These are phyloP conservation scores for Megacollybia marginata DNA, from an alignment of 768 basidiomycete genomes.

Conservation along the genomic window DNA sequence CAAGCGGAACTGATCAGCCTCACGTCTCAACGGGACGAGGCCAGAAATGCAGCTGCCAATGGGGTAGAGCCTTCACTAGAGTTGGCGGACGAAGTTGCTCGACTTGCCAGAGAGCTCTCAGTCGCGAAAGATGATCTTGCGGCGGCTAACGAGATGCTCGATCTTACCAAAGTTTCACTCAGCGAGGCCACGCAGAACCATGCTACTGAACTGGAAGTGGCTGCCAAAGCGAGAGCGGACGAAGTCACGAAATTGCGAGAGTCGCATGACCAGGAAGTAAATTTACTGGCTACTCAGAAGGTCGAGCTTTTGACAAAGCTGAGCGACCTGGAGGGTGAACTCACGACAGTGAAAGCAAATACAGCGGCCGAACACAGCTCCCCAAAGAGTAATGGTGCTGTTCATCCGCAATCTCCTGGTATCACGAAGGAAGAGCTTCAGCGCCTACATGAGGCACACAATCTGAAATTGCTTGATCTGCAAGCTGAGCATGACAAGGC, in stretches of 20 bases:
- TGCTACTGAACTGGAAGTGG: conserved; percentile 66
- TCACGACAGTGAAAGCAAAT: conserved; percentile 55
- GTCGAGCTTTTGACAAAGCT: conserved; percentile 52
- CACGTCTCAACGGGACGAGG: conserved; percentile 58
- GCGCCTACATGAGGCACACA: conserved; percentile 78
- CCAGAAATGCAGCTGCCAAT: conserved; percentile 37
- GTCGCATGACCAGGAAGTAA: conserved; percentile 55
- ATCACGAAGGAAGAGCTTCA: conserved; percentile 75
- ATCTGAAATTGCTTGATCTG: conserved; percentile 69
- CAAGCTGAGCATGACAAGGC: conserved; percentile 59
- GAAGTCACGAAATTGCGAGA: conserved; percentile 59
- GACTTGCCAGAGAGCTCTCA: conserved; percentile 50
- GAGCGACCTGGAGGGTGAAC: conserved; percentile 74
- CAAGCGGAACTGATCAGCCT: conserved; percentile 49
- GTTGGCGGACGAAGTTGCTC: conserved; percentile 41
- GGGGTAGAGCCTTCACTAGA: conserved; percentile 13
- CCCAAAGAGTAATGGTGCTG: conserved; percentile 49
- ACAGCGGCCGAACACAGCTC: conserved; percentile 39
- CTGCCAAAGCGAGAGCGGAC: conserved; percentile 59
- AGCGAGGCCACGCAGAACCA: conserved; percentile 66
- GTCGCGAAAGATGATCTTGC: conserved; percentile 63
- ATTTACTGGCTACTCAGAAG: conserved; percentile 49
- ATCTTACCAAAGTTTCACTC: conserved; percentile 64
- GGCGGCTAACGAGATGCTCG: conserved; percentile 58
- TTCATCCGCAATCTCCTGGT: conserved; percentile 32